Evolutionary conservation across 805 yeast species (phyloP), one percentile per base, ranked within the genome.

Genomic region (Scheffersomyces lignosus): DNA sequence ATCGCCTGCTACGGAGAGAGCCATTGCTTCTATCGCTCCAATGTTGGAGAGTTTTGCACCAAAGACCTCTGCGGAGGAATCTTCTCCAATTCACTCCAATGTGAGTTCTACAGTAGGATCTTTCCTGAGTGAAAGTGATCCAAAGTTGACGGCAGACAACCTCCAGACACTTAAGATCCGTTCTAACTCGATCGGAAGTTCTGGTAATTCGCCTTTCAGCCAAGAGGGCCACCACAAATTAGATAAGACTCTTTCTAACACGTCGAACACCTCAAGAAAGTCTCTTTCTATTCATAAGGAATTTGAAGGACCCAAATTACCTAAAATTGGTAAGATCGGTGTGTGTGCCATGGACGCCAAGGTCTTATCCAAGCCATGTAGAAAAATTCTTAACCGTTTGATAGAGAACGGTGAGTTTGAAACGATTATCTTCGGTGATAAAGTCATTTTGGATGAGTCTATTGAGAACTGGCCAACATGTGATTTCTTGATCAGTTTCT

Each of bases 261-360:
- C 68, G 27, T 60, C 66, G 13, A 45, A 59, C 5, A 44, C 60
- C 10, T 56, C 66, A 13, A 51, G 60, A 29, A 58, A 57, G 32
- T 57, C 66, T 13, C 44, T 55, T 8, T 52, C 63, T 4, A 62
- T 65, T 16, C 62, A 65, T 15, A 59, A 57, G 36, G 76, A 67
- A 35, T 56, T 53, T 8, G 62, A 62, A 6, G 71, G 74, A 8
- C 76, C 81, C 3, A 72, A 73, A 44, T 52, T 81, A 34, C 87
- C 87, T 3, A 80, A 75, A 47, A 79, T 90, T 45, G 98, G 99
- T 27, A 90, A 87, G 48, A 87, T 93, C 49, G 99, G 99, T 36
- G 96, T 93, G 1, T 93, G 99, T 66, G 99, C 99, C 8, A 90
- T 93, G 97, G 99, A 93, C 62, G 83, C 90, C 41, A 93, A 93